Percentiles rank a stretch among this genome's conserved stretches.
Evolutionary conservation across 2,329 filamentous ascomycete genomes (phyloP).

Genomic region (Hymenoscyphus fraxineus): DNA sequence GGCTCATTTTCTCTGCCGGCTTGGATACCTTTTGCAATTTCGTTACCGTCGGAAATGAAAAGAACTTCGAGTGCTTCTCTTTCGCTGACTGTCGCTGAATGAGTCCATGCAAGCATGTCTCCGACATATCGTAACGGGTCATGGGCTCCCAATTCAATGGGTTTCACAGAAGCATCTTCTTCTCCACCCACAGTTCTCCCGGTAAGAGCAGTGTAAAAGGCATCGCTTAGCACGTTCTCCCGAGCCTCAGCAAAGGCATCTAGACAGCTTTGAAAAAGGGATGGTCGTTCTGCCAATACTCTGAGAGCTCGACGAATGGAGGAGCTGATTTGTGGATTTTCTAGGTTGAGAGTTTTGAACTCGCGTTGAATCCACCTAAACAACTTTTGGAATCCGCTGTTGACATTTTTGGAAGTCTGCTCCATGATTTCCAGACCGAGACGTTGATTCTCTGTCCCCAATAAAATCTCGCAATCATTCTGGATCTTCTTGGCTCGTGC

Average conservation of each 20-base stretch:
- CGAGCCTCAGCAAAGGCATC: conserved; percentile 90
- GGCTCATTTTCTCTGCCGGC: conserved; percentile 77
- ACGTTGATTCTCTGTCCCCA: conserved; percentile 86
- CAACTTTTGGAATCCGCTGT: conserved; percentile 88
- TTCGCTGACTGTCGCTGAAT: conserved; percentile 91
- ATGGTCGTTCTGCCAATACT: conserved; percentile 83
- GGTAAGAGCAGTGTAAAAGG: conserved; percentile 84
- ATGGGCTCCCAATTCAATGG: conserved; percentile 90
- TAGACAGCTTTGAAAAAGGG: conserved; percentile 87
- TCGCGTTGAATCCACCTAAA: conserved; percentile 94
- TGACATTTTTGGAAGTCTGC: conserved; percentile 79
- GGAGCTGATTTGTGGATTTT: conserved; percentile 87
- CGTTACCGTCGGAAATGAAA: conserved; percentile 86
- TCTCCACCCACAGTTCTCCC: conserved; percentile 59
- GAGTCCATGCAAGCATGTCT: conserved; percentile 96
- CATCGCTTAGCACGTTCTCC: conserved; percentile 80
- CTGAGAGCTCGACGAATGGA: conserved; percentile 80
- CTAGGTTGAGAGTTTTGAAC: conserved; percentile 86
- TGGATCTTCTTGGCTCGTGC: conserved; percentile 81
- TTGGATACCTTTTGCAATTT: conserved; percentile 78
- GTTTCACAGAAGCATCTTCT: conserved; percentile 66
- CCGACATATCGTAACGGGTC: conserved; percentile 88
- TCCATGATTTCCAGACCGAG: conserved; percentile 90
- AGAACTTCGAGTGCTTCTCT: conserved; percentile 86
- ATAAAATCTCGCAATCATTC: conserved; percentile 80